A percentile compares a stretch with the other conserved stretches of the same genome.
Conservation (phyloP, 2,329 filamentous ascomycete species). For the Cladosporium sp. region DNA sequence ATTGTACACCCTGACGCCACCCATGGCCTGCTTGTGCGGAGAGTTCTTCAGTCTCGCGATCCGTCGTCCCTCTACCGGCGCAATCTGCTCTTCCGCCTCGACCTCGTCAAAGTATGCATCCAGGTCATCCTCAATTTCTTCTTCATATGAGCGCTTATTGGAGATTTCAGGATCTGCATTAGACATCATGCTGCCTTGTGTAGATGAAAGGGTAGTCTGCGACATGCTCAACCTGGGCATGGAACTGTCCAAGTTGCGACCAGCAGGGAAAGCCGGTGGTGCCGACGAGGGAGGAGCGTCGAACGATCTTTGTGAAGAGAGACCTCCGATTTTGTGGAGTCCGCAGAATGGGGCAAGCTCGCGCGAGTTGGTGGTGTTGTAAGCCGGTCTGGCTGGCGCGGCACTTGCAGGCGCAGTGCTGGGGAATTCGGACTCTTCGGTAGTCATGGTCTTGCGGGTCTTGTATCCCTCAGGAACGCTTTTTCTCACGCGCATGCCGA, state of each 20-base stretch:
- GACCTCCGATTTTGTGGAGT: conserved; percentile 71
- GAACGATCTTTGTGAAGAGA: conserved; percentile 56
- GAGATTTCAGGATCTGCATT: conserved; percentile 3
- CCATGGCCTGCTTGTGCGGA: conserved; percentile 35
- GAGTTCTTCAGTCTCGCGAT: conserved; percentile 34
- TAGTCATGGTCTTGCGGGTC: conserved; percentile 55
- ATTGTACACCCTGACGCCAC: conserved; percentile 36
- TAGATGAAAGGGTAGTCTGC: conserved; percentile 41
- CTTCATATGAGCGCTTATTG: conserved; percentile 38
- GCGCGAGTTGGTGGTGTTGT: conserved; percentile 33
- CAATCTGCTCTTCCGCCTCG: conserved; percentile 21
- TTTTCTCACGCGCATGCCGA: conserved; percentile 94
- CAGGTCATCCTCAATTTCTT: conserved; percentile 39
- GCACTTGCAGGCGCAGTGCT: conserved; percentile 37
- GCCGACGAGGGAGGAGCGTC: conserved; percentile 28
- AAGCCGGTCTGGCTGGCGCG: conserved; percentile 29
- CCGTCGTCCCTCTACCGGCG: conserved; percentile 11
- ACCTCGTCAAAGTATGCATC: conserved; percentile 36
- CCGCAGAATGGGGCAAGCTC: conserved; percentile 82
- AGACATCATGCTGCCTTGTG: conserved; percentile 39
- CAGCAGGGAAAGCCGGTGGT: conserved; percentile 24
- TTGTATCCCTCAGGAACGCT: conserved; percentile 93
- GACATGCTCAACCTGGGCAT: conserved; percentile 38
- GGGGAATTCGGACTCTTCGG: conserved; percentile 27
- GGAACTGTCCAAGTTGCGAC: conserved; percentile 20